Evolutionary conservation across 345 rosid genomes (phyloP).

Genomic region (Streptanthus diversifolius): DNA sequence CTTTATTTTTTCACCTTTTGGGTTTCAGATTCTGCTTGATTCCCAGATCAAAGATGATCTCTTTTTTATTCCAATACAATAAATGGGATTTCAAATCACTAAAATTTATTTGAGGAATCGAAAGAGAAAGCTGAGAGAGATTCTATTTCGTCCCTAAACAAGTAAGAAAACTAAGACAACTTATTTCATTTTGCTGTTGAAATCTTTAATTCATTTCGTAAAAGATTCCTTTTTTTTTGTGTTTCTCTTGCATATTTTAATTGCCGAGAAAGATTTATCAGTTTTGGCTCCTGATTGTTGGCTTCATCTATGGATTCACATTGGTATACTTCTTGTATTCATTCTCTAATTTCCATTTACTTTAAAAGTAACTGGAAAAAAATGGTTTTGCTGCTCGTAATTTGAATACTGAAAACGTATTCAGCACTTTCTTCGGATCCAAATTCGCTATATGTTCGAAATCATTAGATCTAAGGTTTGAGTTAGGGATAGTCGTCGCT

Average conservation of each 20-base stretch:
- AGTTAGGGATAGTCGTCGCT: neutral
- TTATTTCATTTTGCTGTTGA: neutral
- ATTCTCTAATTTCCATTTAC: neutral
- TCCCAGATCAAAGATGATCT: constrained; percentile 23
- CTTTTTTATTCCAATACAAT: constrained; percentile 9
- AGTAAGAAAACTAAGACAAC: constrained; percentile 12
- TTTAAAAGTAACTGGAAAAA: neutral
- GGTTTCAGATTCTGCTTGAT: constrained; percentile 31
- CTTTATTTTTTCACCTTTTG: constrained; percentile 25
- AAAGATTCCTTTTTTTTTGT: neutral
- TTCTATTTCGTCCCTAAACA: neutral
- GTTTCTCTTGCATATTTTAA: constrained; percentile 6
- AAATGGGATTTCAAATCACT: neutral
- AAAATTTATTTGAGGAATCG: constrained; percentile 24
- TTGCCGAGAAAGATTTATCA: neutral
- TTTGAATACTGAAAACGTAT: neutral
- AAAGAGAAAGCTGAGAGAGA: neutral
- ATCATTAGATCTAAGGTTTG: constrained; percentile 9
- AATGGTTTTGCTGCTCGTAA: neutral
- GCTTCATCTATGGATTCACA: constrained; percentile 27
- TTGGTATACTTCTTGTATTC: constrained; percentile 20
- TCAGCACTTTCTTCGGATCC: constrained; percentile 9
- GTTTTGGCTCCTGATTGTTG: neutral
- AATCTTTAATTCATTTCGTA: neutral
- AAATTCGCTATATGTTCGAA: neutral